Conservation (phyloP, 106 monocot species). For the Ottelia alismoides region DNA sequence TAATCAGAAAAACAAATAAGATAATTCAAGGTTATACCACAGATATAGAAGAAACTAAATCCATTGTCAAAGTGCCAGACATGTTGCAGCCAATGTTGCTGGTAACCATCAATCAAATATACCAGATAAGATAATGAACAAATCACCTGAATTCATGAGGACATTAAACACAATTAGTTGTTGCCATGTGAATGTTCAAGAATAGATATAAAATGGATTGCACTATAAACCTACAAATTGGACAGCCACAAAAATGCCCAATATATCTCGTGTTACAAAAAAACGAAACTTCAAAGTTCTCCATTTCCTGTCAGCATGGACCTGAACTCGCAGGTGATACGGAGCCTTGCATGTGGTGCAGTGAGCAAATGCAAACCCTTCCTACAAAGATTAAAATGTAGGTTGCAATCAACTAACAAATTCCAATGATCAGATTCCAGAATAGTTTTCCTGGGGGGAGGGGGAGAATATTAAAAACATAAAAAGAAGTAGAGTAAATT, state of each 20-base stretch:
- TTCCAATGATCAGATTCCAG: too few species aligned
- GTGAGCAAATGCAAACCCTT: slow-evolving; percentile 97
- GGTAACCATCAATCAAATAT: slow-evolving; percentile 61
- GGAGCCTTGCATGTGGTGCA: slow-evolving; percentile 98
- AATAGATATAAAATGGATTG: too few species aligned
- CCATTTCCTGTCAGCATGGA: slow-evolving; percentile 89
- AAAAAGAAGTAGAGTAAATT: too few species aligned
- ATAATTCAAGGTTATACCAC: slow-evolving; percentile 41
- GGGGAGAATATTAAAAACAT: too few species aligned
- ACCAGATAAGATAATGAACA: slow-evolving; percentile 65
- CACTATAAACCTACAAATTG: slow-evolving; percentile 87
- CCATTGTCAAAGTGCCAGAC: slow-evolving; percentile 68
- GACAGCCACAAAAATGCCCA: slow-evolving; percentile 64
- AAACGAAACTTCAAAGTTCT: slow-evolving; percentile 86
- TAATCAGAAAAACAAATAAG: too few species aligned
- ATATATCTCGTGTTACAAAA: slow-evolving; percentile 91
- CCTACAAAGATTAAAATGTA: slow-evolving; percentile 41
- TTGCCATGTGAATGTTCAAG: too few species aligned
- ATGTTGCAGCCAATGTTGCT: slow-evolving; percentile 52
- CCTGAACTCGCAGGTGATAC: slow-evolving; percentile 85
- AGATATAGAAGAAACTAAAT: slow-evolving; percentile 89
- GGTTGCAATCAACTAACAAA: too few species aligned
- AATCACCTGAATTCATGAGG: too few species aligned
- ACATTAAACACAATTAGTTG: too few species aligned
- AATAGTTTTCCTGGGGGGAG: too few species aligned